phyloP scores from a whole-genome alignment of 768 basidiomycete species.

The Agaricus subrufescens region DNA sequence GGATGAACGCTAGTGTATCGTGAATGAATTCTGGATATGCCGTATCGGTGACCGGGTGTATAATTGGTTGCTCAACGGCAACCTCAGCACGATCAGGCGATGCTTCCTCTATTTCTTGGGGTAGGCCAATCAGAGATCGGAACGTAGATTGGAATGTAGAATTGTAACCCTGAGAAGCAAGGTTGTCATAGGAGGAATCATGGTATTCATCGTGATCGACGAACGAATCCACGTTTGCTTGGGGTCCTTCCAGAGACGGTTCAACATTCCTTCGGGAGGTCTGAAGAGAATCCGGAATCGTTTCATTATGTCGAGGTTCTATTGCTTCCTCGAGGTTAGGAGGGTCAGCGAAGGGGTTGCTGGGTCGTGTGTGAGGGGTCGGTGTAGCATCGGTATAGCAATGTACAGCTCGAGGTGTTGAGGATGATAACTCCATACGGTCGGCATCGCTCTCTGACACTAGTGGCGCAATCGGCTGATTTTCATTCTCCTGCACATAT shows the following conservation, averaged over 20 bases:
- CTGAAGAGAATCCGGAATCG: not conserved
- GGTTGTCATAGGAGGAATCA: not conserved
- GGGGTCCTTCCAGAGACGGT: not conserved
- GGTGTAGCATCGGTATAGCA: not conserved
- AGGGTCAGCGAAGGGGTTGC: not conserved
- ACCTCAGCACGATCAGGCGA: not conserved
- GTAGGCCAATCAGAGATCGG: not conserved
- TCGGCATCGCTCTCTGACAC: not conserved
- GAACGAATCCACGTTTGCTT: not conserved
- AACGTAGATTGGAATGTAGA: not conserved
- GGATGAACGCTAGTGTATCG: not conserved
- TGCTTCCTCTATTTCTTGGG: not conserved
- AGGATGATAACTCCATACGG: not conserved
- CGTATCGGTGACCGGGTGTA: not conserved
- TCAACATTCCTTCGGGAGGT: not conserved
- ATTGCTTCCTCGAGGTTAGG: not conserved
- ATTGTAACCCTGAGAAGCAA: not conserved
- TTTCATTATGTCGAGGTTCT: not conserved
- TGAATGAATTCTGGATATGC: conserved; percentile 3
- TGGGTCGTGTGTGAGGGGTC: not conserved
- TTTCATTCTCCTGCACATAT: not conserved
- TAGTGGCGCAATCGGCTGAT: not conserved
- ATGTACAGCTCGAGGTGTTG: not conserved
- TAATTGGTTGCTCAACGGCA: not conserved
- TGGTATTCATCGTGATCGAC: not conserved